Evolutionary conservation across 1,139 yeast species (phyloP).

Genomic region (Blastobotrys raffinosifermentans): DNA sequence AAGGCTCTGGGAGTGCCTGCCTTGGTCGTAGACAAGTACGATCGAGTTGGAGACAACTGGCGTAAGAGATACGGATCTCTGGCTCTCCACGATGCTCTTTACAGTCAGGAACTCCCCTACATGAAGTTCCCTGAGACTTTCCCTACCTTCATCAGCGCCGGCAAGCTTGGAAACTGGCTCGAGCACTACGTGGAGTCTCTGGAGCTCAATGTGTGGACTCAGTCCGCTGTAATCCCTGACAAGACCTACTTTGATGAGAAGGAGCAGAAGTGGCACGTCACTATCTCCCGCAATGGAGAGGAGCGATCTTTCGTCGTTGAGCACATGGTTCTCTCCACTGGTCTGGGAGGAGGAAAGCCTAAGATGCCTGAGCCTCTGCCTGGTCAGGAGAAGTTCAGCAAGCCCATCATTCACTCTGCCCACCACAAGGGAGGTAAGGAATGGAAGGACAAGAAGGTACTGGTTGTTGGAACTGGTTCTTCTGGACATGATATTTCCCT

Average conservation of each 20-base stretch:
- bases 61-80: conserved; percentile 40
- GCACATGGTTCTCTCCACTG: conserved; percentile 40
- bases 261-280: conserved; percentile 33
- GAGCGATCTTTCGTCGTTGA: conserved; percentile 21
- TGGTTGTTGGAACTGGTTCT: conserved; percentile 42
- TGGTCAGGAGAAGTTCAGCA: conserved; percentile 36
- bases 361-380: conserved; percentile 35
- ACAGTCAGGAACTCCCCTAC: conserved; percentile 40
- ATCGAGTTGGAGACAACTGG: conserved; percentile 42
- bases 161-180: conserved; percentile 40
- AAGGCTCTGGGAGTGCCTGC: conserved; percentile 37
- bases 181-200: conserved; percentile 37
- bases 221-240: conserved; percentile 26
- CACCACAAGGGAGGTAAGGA: conserved; percentile 20
- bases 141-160: conserved; percentile 42
- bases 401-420: conserved; percentile 39
- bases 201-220: conserved; percentile 39
- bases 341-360: conserved; percentile 40
- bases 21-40: conserved; percentile 37
- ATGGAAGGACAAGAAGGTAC: conserved; percentile 37
- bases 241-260: conserved; percentile 31
- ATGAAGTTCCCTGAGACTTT: conserved; percentile 38
- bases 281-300: conserved; percentile 19
- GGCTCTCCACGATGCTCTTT: conserved; percentile 42
- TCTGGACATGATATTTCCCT: conserved; percentile 43